Conservation (phyloP, 2,329 filamentous ascomycete species). For the Fusarium verrucosum region DNA sequence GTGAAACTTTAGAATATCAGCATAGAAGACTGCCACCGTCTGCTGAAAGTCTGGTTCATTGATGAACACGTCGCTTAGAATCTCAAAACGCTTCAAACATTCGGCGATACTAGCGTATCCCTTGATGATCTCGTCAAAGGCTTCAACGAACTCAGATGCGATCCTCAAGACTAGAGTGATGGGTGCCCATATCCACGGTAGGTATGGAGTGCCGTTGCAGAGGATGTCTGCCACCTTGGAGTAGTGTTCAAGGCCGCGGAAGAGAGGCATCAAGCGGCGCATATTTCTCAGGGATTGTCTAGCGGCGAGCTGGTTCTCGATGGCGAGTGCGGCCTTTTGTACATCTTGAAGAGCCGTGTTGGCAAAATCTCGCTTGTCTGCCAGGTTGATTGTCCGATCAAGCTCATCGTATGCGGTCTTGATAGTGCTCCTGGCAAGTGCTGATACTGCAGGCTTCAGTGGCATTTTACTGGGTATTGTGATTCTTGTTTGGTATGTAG, state of each 20-base stretch:
- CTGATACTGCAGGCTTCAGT: constrained; percentile 1
- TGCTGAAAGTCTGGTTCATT: constrained; percentile 51
- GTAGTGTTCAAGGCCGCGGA: constrained; percentile 54
- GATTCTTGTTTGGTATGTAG: too few relatives aligned
- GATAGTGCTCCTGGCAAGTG: constrained; percentile 9
- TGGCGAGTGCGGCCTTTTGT: constrained; percentile 45
- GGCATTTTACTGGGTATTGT: constrained; percentile 11
- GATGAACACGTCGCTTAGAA: constrained; percentile 46
- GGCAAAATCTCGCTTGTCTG: constrained; percentile 7
- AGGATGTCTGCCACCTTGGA: constrained; percentile 53
- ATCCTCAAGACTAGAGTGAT: constrained; percentile 51
- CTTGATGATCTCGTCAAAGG: constrained; percentile 54
- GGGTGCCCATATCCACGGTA: constrained; percentile 59
- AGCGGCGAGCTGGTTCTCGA: constrained; percentile 53
- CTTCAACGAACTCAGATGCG: constrained; percentile 49
- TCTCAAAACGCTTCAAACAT: constrained; percentile 51
- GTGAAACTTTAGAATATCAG: constrained; percentile 61
- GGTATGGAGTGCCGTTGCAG: constrained; percentile 58
- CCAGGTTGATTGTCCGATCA: constrained; percentile 1
- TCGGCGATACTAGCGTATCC: constrained; percentile 54
- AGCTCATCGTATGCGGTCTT: constrained; percentile 20
- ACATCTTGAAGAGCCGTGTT: constrained; percentile 7
- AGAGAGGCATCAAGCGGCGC: constrained; percentile 54
- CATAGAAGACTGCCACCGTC: constrained; percentile 55
- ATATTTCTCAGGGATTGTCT: constrained; percentile 54